Percentiles rank a stretch among this genome's conserved stretches.
Evolutionary conservation across 129 eudicot species (phyloP).

Genomic region (Deinandra increscens): DNA sequence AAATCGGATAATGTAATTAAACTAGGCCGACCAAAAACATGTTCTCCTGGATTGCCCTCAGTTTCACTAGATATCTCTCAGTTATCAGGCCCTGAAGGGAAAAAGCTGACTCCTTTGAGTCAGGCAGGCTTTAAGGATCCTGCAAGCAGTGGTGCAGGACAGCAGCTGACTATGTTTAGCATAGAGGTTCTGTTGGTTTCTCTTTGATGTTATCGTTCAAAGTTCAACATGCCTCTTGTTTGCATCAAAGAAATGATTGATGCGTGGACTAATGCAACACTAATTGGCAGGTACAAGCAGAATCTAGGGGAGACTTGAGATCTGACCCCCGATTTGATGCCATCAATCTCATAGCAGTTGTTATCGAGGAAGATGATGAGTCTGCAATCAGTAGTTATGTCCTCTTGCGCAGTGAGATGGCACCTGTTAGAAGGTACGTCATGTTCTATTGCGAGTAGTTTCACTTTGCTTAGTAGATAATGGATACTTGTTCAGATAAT

Average conservation of each 20-base stretch:
- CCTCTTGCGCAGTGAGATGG: constrained; percentile 52
- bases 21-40: constrained; percentile 27
- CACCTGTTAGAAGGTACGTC: constrained; percentile 43
- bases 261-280: constrained; percentile 16
- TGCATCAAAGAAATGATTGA: constrained; percentile 8
- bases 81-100: constrained; percentile 83
- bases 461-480: constrained; percentile 1
- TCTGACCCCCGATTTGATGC: constrained; percentile 92
- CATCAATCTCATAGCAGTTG: constrained; percentile 57
- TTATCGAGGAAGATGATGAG: constrained; percentile 67
- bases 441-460: constrained; percentile 8
- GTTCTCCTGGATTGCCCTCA: constrained; percentile 12
- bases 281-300: constrained; percentile 67
- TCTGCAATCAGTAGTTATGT: constrained; percentile 38
- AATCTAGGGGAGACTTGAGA: constrained; percentile 85
- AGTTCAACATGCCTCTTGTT: neutral
- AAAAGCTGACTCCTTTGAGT: constrained; percentile 81
- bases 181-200: constrained; percentile 54
- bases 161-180: constrained; percentile 88
- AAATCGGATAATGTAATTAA: constrained; percentile 23
- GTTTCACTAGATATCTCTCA: constrained; percentile 61
- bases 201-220: neutral
- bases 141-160: constrained; percentile 84
- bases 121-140: constrained; percentile 93
- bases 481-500: constrained; percentile 8